These are phyloP conservation scores for Monosporascus ibericus DNA, from an alignment of 2,329 filamentous ascomycete species.

Conservation along the genomic window DNA sequence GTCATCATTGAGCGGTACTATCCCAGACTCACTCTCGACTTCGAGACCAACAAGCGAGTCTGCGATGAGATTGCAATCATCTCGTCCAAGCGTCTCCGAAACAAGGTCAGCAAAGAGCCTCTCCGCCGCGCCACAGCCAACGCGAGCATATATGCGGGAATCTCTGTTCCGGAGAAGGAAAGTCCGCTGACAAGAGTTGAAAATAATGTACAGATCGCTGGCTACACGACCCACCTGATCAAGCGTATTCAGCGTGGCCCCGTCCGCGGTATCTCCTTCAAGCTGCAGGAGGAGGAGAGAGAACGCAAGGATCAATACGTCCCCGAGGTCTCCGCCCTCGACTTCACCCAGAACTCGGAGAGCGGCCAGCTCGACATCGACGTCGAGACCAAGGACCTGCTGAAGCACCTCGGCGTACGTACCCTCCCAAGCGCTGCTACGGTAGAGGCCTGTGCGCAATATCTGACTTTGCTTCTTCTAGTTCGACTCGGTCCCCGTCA, in stretches of 20 bases:
- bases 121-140: no score
- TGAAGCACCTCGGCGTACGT: constrained; percentile 98
- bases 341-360: constrained; percentile 94
- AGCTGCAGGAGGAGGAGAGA: constrained; percentile 99
- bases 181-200: not conserved
- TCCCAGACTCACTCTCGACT: constrained; percentile 96
- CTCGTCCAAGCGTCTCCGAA: constrained; percentile 96
- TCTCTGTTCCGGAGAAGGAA: not conserved
- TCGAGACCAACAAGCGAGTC: constrained; percentile 99
- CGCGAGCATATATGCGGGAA: not conserved
- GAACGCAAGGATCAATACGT: constrained; percentile 99
- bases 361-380: constrained; percentile 92
- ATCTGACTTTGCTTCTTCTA: constrained; percentile 31
- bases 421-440: not conserved
- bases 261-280: constrained; percentile 99
- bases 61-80: constrained; percentile 99
- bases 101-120: constrained; percentile 66
- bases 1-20: constrained; percentile 99
- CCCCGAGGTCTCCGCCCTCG: constrained; percentile 95
- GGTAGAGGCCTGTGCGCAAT: no score
- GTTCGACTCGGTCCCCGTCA: constrained; percentile 98
- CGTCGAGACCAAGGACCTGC: constrained; percentile 94
- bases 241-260: constrained; percentile 99
- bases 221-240: constrained; percentile 98
- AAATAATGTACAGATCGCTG: constrained; percentile 64